Base-by-base conservation (phyloP, 2,329 filamentous ascomycete genomes). In the Apiospora rasikravindrae region DNA sequence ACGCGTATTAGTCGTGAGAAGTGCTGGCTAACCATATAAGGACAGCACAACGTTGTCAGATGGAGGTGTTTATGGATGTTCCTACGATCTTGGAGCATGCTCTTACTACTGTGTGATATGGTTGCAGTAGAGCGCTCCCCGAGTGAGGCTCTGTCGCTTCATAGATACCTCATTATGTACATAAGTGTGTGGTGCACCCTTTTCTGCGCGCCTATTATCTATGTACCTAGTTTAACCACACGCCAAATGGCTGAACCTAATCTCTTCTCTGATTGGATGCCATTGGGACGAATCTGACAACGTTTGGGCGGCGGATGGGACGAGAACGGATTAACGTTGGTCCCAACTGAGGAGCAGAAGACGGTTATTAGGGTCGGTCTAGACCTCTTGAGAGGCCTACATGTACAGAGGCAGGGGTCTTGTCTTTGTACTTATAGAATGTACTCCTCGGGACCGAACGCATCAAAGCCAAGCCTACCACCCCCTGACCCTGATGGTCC, bases 401-500 rank as follows among this genome's bases (percentile, higher is more conserved):
- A n/a, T 5, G 44, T 37, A 29, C 10, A 6, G 24, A 16, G 24
- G n/a, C 29, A 40, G 57, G 57, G 57, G 3, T 51, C 49, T 3
- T 11, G 2, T 6, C 8, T 11, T 61, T 61, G n/a, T 22, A 19
- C 26, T 33, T 13, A 4, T 16, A n/a, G n/a, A n/a, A 2, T 57
- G 19, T 22, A n/a, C 29, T 26, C 8, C 33, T 64, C 57, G 57
- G 57, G 33, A 64, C 57, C 57, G 57, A 64, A 64, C 57, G 22
- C 33, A 40, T 37, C 53, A 22, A 5, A 14, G 53, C 53, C 53
- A 61, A 61, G 53, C 29, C 53, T 5, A 19, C 16, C 33, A 40
- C 57, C 57, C 57, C 57, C 57, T 64, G 33, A 22, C 57, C 57
- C 57, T 64, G 57, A 22, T 10, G 33, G 29, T 64, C 57, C 53